These are phyloP conservation scores for Xerocomus brunneocitrinus DNA, from an alignment of 768 basidiomycete species.

Conservation along the genomic window DNA sequence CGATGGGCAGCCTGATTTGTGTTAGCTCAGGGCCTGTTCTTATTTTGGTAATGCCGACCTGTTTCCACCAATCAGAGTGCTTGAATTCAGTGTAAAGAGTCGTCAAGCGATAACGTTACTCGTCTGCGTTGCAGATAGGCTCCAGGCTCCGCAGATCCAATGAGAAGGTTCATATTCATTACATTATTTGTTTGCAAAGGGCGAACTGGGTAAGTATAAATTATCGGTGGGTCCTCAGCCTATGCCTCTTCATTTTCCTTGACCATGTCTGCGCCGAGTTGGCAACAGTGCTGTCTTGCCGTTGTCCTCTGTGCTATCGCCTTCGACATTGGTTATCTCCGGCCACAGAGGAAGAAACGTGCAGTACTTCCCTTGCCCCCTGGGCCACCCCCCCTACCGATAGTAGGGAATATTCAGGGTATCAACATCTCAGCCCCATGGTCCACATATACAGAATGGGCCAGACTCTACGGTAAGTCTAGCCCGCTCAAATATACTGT, in stretches of 20 bases:
- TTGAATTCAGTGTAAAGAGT: no score
- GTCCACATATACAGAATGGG: slow-evolving; percentile 11
- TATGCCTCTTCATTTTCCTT: neutral
- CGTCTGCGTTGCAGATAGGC: no score
- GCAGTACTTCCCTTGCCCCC: neutral
- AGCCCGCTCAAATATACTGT: no score
- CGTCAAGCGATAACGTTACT: no score
- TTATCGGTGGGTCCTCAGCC: neutral
- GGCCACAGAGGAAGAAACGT: slow-evolving; percentile 2
- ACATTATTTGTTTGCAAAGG: neutral
- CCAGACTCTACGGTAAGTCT: slow-evolving; percentile 11
- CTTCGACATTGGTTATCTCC: slow-evolving; percentile 1
- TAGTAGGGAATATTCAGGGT: slow-evolving; percentile 18
- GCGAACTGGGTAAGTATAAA: neutral
- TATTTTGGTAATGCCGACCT: no score
- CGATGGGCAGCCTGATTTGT: no score
- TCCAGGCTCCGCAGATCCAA: no score
- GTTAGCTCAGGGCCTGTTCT: no score
- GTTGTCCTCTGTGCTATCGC: slow-evolving; percentile 9
- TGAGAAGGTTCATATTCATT: neutral
- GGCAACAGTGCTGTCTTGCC: slow-evolving; percentile 11
- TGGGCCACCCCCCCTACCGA: slow-evolving; percentile 9
- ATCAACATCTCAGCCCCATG: neutral
- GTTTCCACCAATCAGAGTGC: no score
- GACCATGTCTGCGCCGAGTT: slow-evolving; percentile 1